Percentiles rank a stretch among this genome's conserved stretches.
phyloP scores from a whole-genome alignment of 1,284 basidiomycete species.

The Cutaneotrichosporon sp. region DNA sequence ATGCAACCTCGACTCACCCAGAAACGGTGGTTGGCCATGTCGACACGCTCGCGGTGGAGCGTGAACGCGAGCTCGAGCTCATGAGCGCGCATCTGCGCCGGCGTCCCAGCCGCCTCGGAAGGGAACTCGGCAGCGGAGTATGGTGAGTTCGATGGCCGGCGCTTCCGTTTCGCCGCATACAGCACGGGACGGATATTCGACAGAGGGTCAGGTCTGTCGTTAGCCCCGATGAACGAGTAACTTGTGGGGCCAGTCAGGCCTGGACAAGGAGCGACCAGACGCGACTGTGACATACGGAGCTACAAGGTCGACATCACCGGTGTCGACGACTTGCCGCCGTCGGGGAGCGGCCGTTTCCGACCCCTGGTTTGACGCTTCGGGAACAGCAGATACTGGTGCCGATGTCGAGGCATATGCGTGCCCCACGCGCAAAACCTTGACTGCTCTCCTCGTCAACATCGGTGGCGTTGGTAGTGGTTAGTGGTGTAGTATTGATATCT shows the following conservation, averaged over 20 bases:
- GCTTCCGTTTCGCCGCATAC: conserved; percentile 31
- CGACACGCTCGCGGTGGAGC: conserved; percentile 39
- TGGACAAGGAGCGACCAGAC: too few species aligned
- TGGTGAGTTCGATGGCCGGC: conserved; percentile 33
- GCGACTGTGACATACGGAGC: conserved; percentile 46
- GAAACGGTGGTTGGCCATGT: conserved; percentile 44
- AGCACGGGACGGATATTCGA: conserved; percentile 46
- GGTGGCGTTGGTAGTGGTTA: background rate
- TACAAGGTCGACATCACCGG: conserved; percentile 34
- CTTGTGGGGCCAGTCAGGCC: too few species aligned
- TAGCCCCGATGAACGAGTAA: background rate
- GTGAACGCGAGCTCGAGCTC: conserved; percentile 40
- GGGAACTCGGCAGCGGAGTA: conserved; percentile 41
- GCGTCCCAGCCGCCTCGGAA: conserved; percentile 5
- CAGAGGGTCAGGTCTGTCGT: conserved; percentile 37
- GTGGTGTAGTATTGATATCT: background rate
- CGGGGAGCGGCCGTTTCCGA: too few species aligned
- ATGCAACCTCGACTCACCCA: conserved; percentile 32
- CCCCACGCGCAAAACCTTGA: background rate
- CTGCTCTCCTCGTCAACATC: background rate
- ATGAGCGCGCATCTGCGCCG: conserved; percentile 18
- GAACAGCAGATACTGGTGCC: background rate
- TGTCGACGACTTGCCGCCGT: background rate
- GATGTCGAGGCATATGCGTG: background rate
- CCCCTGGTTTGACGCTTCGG: too few species aligned